Percentiles rank a stretch among this genome's conserved stretches.
These are phyloP conservation scores for Aspergillus vadensis DNA, from an alignment of 2,329 filamentous ascomycete genomes.

Conservation along the genomic window DNA sequence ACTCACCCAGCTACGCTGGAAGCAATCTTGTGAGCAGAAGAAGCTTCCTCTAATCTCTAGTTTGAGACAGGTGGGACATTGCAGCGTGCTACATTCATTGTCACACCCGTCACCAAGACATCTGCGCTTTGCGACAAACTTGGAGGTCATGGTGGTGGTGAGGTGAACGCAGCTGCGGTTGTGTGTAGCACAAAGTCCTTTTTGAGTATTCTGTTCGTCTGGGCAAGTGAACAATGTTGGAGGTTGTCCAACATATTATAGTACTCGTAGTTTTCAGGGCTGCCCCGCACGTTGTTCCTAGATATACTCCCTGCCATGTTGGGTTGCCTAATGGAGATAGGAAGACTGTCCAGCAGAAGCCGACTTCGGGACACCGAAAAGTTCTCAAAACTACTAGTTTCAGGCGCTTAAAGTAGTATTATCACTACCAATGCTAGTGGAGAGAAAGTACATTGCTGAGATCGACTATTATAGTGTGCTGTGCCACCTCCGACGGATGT, in stretches of 20 bases:
- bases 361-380: too few relatives aligned
- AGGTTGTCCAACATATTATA: too few relatives aligned
- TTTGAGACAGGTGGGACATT: slow-evolving; percentile 91
- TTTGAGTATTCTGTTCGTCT: too few relatives aligned
- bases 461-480: background rate
- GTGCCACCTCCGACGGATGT: background rate
- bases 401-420: background rate
- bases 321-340: background rate
- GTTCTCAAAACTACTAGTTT: background rate
- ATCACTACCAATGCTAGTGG: background rate
- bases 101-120: background rate
- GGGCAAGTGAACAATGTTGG: background rate
- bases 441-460: background rate
- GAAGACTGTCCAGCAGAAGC: too few relatives aligned
- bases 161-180: too few relatives aligned
- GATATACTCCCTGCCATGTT: background rate
- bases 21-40: slow-evolving; percentile 94
- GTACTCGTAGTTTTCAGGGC: background rate
- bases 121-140: background rate
- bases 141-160: background rate
- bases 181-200: too few relatives aligned
- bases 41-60: slow-evolving; percentile 64
- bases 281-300: background rate
- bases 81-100: slow-evolving; percentile 47
- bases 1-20: slow-evolving; percentile 91